Base-by-base conservation (phyloP, 257 asterid species). In the Euphrasia confusa region DNA sequence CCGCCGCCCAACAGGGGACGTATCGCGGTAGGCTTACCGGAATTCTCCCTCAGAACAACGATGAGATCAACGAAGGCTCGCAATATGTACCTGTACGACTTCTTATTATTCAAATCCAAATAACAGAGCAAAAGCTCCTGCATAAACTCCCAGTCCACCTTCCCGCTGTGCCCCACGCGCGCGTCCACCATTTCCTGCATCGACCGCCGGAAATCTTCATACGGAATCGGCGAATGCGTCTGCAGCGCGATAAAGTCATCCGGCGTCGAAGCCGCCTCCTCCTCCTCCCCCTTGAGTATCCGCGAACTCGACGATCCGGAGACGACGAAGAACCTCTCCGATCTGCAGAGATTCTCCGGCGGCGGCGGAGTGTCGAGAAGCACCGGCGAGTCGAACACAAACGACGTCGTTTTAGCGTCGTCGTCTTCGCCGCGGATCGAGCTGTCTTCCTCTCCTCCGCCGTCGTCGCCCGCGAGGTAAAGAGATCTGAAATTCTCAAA, bases 41-140 rank as follows among this genome's bases (percentile, higher is more conserved):
- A 58, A 14, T 66, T 75, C 65, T 72, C 84, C 6, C 88, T 74
- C 61, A 84, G 66, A 62, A 57, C 69, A 2, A 79, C 80, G 58
- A 79, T 57, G 59, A 85, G 35, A 63, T 90, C 95, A 9, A 83
- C 97, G 15, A 90, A 90, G 0, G 97, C 93, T 57, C 82, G 59
- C 10, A 85, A 77, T 60, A 90, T 83, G 70, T 53, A 85, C 66
- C 73, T 65, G 42, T 77, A 77, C 2, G 87, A 74, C 42, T 79
- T 85, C 79, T 77, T 79, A 28, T 83, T 80, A 53, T 90, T 87
- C 80, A 87, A 49, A 66, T 87, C 80, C 79, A 90, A 63, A 52
- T 78, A 87, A 40, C 93, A 81, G 62, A 87, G 78, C 78, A 90
- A 49, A 28, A 90, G 77, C 79, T 87, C 90, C 66, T 87, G 90